Evolutionary conservation across 768 basidiomycete species (phyloP).

Genomic region (Cantharellus anzutake): DNA sequence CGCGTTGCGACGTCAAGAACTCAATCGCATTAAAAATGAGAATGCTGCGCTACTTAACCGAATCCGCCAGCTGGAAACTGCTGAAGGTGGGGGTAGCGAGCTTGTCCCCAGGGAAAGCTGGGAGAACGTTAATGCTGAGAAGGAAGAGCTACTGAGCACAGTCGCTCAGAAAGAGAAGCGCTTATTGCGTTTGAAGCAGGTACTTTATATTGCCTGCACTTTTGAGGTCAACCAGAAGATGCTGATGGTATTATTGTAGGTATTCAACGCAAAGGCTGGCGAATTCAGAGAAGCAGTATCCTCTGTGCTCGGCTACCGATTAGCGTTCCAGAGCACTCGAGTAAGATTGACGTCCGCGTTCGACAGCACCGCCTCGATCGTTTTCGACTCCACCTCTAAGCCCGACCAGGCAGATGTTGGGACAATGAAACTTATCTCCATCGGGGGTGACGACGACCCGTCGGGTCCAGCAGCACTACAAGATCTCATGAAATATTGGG

Average conservation of each 20-base stretch:
- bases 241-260: slow-evolving; percentile 23
- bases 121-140: slow-evolving; percentile 52
- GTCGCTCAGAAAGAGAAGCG: slow-evolving; percentile 69
- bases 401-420: background rate
- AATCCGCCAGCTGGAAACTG: slow-evolving; percentile 38
- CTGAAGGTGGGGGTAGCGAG: slow-evolving; percentile 7
- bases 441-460: slow-evolving; percentile 3
- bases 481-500: slow-evolving; percentile 7
- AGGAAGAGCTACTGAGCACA: slow-evolving; percentile 40
- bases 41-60: slow-evolving; percentile 64
- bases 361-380: slow-evolving; percentile 72
- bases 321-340: slow-evolving; percentile 80
- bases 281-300: slow-evolving; percentile 87
- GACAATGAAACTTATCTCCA: slow-evolving; percentile 8
- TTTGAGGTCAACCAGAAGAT: background rate
- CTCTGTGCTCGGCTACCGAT: slow-evolving; percentile 75
- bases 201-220: slow-evolving; percentile 13
- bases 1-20: slow-evolving; percentile 49
- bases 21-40: slow-evolving; percentile 63
- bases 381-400: slow-evolving; percentile 28
- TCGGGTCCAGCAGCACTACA: background rate
- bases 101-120: slow-evolving; percentile 65
- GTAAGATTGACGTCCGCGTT: slow-evolving; percentile 82
- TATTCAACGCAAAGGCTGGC: slow-evolving; percentile 66
- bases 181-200: slow-evolving; percentile 62